Base-by-base conservation (phyloP, 2,329 filamentous ascomycete genomes). In the Botrytis tulipae region DNA sequence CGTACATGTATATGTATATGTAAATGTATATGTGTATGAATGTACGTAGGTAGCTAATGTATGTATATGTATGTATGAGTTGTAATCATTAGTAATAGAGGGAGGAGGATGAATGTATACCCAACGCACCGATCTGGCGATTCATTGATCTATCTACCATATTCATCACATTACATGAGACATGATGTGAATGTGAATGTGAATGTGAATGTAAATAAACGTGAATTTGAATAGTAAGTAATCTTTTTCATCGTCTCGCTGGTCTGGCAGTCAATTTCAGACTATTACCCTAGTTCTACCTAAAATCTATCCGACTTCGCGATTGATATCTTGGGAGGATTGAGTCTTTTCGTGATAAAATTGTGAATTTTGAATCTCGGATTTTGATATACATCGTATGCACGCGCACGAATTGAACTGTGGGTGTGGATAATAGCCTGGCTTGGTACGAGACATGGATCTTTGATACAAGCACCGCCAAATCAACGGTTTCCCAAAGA, bases 401-500 rank as follows among this genome's bases (percentile, higher is more conserved):
- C 9, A 63, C 22, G 14, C 32, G 32, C 46, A 54, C 22, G 46
- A 54, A 54, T 63, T 25, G 20, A 48, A 35, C 25, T 25, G 42
- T 46, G 42, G 65, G 51, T 68, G 48, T 54, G n/a, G n/a, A 29
- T 29, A 32, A 54, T n/a, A 22, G 65, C 14, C 25, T 54, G 35
- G 35, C 37, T 68, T 68, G 65, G 35, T 18, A 68, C 46, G n/a
- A 29, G 25, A 68, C 35, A 72, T 59, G 70, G 48, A 68, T 60
- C 61, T 59, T 57, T 72, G 61, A 72, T 59, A 67, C 61, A 68
- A 67, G 51, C 57, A 65, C n/a, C 37, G 16, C 8, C 48, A 72
- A 59, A 72, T 60, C 51, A 66, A 66, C 60, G 63, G 35, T 60
- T 51, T 72, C 71, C 71, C 61, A 72, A 72, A 72, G 51, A 72